Evolutionary conservation across 2,329 filamentous ascomycete genomes (phyloP).

Genomic region (Dactylonectria estremocensis): DNA sequence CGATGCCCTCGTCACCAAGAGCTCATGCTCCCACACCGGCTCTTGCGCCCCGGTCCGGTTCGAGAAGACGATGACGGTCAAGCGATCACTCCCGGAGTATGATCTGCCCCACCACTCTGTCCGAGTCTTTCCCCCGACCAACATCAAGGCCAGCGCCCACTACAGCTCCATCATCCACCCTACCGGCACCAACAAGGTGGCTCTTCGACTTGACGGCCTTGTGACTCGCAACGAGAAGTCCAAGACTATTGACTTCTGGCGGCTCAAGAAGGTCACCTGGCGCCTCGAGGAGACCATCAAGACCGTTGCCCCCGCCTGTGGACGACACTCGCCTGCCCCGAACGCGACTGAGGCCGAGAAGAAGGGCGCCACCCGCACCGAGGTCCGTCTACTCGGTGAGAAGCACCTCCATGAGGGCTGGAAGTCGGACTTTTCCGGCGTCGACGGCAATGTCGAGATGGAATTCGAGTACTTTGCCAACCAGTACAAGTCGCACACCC

Average conservation of each 20-base stretch:
- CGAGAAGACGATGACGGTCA: constrained; percentile 78
- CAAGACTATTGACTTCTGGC: constrained; percentile 85
- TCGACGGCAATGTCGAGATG: constrained; percentile 78
- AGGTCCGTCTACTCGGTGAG: constrained; percentile 83
- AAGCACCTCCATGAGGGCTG: constrained; percentile 89
- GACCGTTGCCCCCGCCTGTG: constrained; percentile 84
- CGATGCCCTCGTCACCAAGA: constrained; percentile 72
- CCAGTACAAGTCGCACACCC: constrained; percentile 61
- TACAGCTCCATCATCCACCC: constrained; percentile 89
- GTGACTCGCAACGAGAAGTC: constrained; percentile 77
- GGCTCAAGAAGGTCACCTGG: constrained; percentile 92
- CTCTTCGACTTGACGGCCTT: constrained; percentile 89
- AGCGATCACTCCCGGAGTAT: constrained; percentile 81
- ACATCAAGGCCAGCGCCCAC: constrained; percentile 88
- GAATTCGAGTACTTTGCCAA: constrained; percentile 77
- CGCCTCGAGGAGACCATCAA: constrained; percentile 90
- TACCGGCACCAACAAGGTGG: constrained; percentile 84
- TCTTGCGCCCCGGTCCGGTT: constrained; percentile 71
- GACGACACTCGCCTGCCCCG: constrained; percentile 76
- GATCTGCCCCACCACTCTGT: constrained; percentile 90
- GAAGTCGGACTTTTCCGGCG: constrained; percentile 78
- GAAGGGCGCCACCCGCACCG: constrained; percentile 82
- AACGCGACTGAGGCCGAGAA: constrained; percentile 54
- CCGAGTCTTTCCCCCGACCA: constrained; percentile 96
- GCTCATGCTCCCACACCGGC: constrained; percentile 57